Percentiles rank a stretch among this genome's conserved stretches.
Conservation (phyloP, 2,329 filamentous ascomycete species). For the Trichoderma koningii region DNA sequence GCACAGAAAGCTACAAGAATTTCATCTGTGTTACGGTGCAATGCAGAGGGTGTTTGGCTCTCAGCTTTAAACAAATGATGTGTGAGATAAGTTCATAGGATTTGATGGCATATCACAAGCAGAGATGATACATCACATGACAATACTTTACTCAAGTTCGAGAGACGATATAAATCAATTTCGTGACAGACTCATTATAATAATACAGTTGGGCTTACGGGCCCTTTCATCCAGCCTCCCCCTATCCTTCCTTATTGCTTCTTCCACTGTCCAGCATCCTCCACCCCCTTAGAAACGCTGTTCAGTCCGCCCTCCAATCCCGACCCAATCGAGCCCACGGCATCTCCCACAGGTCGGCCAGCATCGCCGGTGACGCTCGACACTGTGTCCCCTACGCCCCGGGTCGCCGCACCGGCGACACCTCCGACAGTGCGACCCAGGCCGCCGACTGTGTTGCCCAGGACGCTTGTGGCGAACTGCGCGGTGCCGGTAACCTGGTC, state of each 20-base stretch:
- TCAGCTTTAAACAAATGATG: background rate
- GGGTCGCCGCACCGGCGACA: slow-evolving; percentile 54
- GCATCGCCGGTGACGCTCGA: slow-evolving; percentile 55
- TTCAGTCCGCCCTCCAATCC: slow-evolving; percentile 55
- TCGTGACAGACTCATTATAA: background rate
- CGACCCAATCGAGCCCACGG: slow-evolving; percentile 53
- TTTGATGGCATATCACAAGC: background rate
- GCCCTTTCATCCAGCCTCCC: background rate
- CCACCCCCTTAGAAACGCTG: slow-evolving; percentile 55
- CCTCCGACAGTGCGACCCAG: slow-evolving; percentile 45
- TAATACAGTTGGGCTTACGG: background rate
- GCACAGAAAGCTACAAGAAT: background rate
- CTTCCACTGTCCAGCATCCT: slow-evolving; percentile 62
- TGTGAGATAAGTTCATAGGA: background rate
- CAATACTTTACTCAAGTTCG: background rate
- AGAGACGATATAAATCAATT: background rate
- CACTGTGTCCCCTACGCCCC: slow-evolving; percentile 59
- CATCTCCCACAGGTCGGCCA: slow-evolving; percentile 58
- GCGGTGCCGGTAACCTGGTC: slow-evolving; percentile 41
- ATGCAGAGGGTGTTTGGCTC: background rate
- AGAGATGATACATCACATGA: slow-evolving; percentile 4
- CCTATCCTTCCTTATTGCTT: slow-evolving; percentile 34
- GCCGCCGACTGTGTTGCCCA: slow-evolving; percentile 47
- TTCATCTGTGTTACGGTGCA: background rate
- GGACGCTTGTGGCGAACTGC: slow-evolving; percentile 45